Evolutionary conservation across 108 stramenopile species (phyloP).

Genomic region (Nannochloropsis granulata): DNA sequence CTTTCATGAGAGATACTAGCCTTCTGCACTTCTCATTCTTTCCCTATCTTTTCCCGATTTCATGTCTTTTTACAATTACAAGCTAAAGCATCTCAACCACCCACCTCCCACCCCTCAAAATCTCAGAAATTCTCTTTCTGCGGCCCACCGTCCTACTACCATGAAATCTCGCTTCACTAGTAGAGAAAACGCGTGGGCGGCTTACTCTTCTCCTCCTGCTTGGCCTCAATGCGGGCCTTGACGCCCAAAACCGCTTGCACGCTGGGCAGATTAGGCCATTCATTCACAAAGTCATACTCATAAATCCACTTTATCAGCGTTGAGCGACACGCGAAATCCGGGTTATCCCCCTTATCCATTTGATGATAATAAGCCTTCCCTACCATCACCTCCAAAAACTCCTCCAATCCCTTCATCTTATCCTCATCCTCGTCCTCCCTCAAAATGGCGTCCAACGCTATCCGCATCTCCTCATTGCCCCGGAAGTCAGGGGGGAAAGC

Average conservation of each 20-base stretch:
- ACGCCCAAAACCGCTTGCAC: background rate
- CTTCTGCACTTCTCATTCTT: too few species aligned
- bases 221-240: background rate
- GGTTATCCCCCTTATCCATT: background rate
- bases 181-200: background rate
- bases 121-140: too few species aligned
- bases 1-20: too few species aligned
- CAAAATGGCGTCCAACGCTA: conserved; percentile 16
- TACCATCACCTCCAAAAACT: background rate
- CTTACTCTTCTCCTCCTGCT: background rate
- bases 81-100: too few species aligned
- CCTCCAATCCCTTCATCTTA: background rate
- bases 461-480: conserved; percentile 1
- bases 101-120: too few species aligned
- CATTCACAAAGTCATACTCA: background rate
- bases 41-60: too few species aligned
- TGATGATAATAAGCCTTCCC: background rate
- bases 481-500: conserved; percentile 9
- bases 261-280: background rate
- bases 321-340: background rate
- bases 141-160: too few species aligned
- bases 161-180: background rate
- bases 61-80: too few species aligned
- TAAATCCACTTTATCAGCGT: background rate
- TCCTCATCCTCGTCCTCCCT: conserved; percentile 15